Base-by-base conservation (phyloP, 805 yeast species). In the Metschnikowia bowlesiae region DNA sequence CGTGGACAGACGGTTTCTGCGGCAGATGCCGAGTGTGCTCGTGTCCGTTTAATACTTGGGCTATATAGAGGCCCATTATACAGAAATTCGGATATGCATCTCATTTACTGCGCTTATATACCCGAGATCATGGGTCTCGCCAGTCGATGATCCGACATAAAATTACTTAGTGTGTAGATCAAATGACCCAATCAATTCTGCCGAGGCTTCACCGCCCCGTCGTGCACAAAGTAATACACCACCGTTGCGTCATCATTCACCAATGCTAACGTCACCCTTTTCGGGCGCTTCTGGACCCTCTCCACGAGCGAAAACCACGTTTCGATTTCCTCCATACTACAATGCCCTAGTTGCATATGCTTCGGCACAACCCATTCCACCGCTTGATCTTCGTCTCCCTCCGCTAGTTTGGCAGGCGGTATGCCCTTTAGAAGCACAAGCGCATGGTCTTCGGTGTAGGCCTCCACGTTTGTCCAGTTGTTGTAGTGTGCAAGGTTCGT, bases 241-340 rank as follows among this genome's bases (percentile, higher is more conserved):
- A 84, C 74, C 0, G 90, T 83, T 2, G 89, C 84, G 62, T 86
- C 94, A 49, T 76, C 76, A 56, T 79, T 82, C 2, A 79, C 75
- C 7, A 85, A 69, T 0, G 80, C 90, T 31, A 82, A 54, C 0
- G 83, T 68, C 2, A 86, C 53, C 50, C 82, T 67, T 40, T 64
- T 65, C 0, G 82, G 80, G 29, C 79, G 60, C 8, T 48, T 45
- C 6, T 40, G 46, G 1, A 62, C 38, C 6, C 53, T 50, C 1
- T 52, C 54, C 6, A 75, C 59, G 10, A 39, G 58, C 0, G 52
- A 53, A 50, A 82, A 82, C 57, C 80, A 67, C 2, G 39, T 11
- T 36, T 75, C 73, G 29, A 82, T 62, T 26, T 68, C 63, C 13
- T 59, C 53, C 49, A 80, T 64, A 0, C 76, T 60, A 8, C 81